These are phyloP conservation scores for Annona cherimola DNA, from an alignment of 164 flowering plant species.

Conservation along the genomic window DNA sequence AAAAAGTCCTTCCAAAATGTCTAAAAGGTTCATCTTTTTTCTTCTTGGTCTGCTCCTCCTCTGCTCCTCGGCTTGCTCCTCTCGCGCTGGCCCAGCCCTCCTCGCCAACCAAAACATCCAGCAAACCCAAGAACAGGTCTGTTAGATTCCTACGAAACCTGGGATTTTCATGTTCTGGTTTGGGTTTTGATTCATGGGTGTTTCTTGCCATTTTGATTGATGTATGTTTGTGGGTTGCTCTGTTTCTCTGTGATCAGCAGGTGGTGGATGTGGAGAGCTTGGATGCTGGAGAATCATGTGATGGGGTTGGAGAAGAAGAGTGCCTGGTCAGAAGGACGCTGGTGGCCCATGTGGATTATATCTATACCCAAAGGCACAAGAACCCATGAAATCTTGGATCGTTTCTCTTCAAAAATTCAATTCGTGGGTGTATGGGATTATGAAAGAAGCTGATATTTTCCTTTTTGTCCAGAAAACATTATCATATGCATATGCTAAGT, in stretches of 20 bases:
- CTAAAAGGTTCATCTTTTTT: constrained; percentile 13
- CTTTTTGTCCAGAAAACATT: too few species aligned
- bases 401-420: neutral
- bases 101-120: neutral
- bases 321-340: constrained; percentile 40
- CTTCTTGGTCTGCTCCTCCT: constrained; percentile 18
- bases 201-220: neutral
- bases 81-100: constrained; percentile 20
- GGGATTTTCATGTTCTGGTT: neutral
- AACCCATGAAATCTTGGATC: constrained; percentile 2
- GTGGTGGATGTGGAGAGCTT: neutral
- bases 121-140: constrained; percentile 4
- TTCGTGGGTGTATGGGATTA: neutral
- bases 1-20: constrained; percentile 12
- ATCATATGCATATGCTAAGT: too few species aligned
- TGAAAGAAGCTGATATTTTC: too few species aligned
- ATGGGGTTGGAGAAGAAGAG: constrained; percentile 26
- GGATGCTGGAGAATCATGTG: constrained; percentile 12
- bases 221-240: neutral
- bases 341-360: constrained; percentile 38
- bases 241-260: neutral
- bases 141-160: neutral
- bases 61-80: constrained; percentile 18
- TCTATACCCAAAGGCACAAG: constrained; percentile 11
- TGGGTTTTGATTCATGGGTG: neutral